A percentile compares a stretch with the other conserved stretches of the same genome.
Conservation (phyloP, 2,329 filamentous ascomycete genomes). For the Cercospora canescens region DNA sequence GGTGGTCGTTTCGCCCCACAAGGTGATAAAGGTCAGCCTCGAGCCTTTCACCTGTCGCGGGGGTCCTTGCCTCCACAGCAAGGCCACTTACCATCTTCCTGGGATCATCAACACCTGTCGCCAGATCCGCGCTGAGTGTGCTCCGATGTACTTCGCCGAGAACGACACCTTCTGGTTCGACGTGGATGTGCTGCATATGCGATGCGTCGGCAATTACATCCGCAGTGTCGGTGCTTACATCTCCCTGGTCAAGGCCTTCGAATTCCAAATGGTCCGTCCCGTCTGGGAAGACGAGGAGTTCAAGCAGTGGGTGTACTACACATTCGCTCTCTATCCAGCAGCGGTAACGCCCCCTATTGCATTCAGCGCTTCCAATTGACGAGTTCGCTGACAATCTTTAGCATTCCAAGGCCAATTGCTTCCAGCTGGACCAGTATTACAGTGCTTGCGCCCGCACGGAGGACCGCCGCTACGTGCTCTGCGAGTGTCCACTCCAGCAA, state of each 20-base stretch:
- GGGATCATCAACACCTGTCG: slow-evolving; percentile 28
- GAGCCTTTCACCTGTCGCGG: slow-evolving; percentile 17
- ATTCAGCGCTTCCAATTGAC: not conserved
- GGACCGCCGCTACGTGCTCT: not conserved
- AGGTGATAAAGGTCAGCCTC: slow-evolving; percentile 19
- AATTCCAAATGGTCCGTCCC: slow-evolving; percentile 20
- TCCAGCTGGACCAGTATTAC: not conserved
- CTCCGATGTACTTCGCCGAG: slow-evolving; percentile 28
- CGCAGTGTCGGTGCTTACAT: slow-evolving; percentile 21
- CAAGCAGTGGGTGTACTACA: slow-evolving; percentile 20
- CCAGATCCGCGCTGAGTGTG: slow-evolving; percentile 28
- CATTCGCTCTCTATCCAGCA: slow-evolving; percentile 11
- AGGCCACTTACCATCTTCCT: slow-evolving; percentile 19
- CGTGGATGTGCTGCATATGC: slow-evolving; percentile 24
- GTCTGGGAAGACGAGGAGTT: slow-evolving; percentile 12
- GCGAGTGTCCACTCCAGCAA: not conserved
- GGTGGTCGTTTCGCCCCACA: slow-evolving; percentile 13
- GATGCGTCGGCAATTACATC: slow-evolving; percentile 26
- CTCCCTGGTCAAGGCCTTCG: slow-evolving; percentile 19
- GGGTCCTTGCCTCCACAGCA: slow-evolving; percentile 24
- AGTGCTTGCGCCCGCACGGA: not conserved
- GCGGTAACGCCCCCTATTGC: not conserved
- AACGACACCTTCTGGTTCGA: slow-evolving; percentile 28
- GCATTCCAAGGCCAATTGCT: not conserved
- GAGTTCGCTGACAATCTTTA: not conserved